Evolutionary conservation across 768 basidiomycete genomes (phyloP), one percentile per base, ranked within the genome.

Genomic region (Boletus tomentosulus): DNA sequence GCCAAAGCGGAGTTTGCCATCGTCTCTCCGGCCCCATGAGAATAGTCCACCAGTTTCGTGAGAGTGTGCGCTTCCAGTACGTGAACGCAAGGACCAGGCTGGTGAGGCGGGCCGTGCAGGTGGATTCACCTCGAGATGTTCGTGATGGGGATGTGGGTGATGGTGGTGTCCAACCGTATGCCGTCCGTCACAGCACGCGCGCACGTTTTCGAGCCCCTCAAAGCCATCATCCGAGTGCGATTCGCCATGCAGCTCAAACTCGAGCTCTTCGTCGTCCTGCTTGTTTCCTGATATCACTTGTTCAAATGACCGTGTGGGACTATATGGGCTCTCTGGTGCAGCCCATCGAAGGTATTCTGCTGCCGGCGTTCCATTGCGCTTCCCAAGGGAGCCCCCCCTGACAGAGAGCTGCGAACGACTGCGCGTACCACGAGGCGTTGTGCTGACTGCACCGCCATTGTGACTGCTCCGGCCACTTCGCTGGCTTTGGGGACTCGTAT

Each of bases 191-290:
- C 90, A 93, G 67, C 91, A 93, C 1, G 89, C 93, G 24, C 96
- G 81, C 22, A 98, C 94, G 63, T 98, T 98, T 74, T 98, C 95
- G 51, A 98, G 70, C 0, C 93, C 94, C 63, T 98, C 95, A 66
- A 83, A 98, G 5, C 84, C 91, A 31, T 85, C 85, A 59, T 91
- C 89, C 12, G 84, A 87, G 57, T 80, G 68, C 22, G 77, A 76
- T 19, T 84, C 87, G 19, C 83, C 89, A 61, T 94, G 86, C 31
- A 93, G 74, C 72, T 95, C 91, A 63, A 95, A 90, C 62, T 90
- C 89, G 1, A 89, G 73, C 22, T 86, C 89, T 3, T 84, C 84
- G 0, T 82, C 79, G 12, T 84, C 80, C 22, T 70, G 64, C 66
- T 25, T 62, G 61, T 59, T 63, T 4, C 51, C 46, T 25, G 56